A percentile compares a stretch with the other conserved stretches of the same genome.
These are phyloP conservation scores for Moesziomyces globuligerus DNA, from an alignment of 1,284 basidiomycete genomes.

Conservation along the genomic window DNA sequence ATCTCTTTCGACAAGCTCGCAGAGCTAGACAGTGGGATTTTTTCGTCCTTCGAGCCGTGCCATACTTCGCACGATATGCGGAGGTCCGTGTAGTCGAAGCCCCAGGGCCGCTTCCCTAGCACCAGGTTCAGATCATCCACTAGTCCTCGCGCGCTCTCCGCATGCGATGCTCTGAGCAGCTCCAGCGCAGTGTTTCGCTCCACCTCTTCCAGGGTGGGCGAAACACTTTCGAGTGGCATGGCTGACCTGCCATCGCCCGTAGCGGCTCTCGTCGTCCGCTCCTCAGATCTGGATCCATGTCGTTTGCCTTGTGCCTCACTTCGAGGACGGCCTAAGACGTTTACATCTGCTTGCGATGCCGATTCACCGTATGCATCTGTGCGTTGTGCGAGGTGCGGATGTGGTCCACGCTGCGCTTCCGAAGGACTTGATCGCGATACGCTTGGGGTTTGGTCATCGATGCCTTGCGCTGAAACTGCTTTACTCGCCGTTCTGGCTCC, in stretches of 20 bases:
- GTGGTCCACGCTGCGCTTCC: not conserved
- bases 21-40: slow-evolving; percentile 83
- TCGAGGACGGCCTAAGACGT: no score
- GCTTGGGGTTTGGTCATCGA: not conserved
- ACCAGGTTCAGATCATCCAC: slow-evolving; percentile 90
- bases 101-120: slow-evolving; percentile 82
- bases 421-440: not conserved
- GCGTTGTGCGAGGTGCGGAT: no score
- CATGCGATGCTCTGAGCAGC: slow-evolving; percentile 90
- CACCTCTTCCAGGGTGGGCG: slow-evolving; percentile 4
- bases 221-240: not conserved
- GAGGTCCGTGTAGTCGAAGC: slow-evolving; percentile 73
- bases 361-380: no score
- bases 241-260: slow-evolving; percentile 8
- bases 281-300: no score
- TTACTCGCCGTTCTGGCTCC: slow-evolving; percentile 3
- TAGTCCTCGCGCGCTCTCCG: slow-evolving; percentile 88
- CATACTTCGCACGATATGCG: slow-evolving; percentile 84
- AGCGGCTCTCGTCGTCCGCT: not conserved
- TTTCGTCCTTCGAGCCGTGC: slow-evolving; percentile 93
- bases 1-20: slow-evolving; percentile 89
- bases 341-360: no score
- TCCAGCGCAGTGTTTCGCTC: slow-evolving; percentile 72
- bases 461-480: not conserved
- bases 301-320: no score